These are phyloP conservation scores for Leishmania braziliensis DNA, from an alignment of 208 protist genomes.

Conservation along the genomic window DNA sequence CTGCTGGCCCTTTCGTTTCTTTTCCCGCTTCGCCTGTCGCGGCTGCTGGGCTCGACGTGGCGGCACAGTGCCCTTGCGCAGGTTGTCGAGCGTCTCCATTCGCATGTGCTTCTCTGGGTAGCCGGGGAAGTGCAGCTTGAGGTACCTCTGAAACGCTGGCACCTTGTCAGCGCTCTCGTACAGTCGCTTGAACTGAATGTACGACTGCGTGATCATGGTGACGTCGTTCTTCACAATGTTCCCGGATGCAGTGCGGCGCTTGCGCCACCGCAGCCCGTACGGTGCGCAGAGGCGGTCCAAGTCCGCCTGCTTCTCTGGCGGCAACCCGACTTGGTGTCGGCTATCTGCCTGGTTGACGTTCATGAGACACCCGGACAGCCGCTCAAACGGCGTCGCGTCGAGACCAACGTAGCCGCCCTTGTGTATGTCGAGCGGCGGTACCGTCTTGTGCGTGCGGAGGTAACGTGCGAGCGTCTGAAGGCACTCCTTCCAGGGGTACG, in stretches of 20 bases:
- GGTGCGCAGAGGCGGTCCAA: slow-evolving; percentile 52
- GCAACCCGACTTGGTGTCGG: slow-evolving; percentile 33
- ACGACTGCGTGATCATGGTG: slow-evolving; percentile 71
- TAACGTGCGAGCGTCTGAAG: slow-evolving; percentile 44
- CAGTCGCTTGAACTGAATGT: slow-evolving; percentile 61
- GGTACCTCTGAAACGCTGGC: slow-evolving; percentile 50
- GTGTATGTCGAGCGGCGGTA: slow-evolving; percentile 67
- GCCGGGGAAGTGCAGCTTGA: slow-evolving; percentile 64
- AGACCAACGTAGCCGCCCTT: slow-evolving; percentile 84
- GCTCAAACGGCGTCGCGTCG: slow-evolving; percentile 77
- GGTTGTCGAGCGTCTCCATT: slow-evolving; percentile 66
- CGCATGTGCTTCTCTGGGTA: slow-evolving; percentile 78
- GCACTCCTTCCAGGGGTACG: slow-evolving; percentile 81
- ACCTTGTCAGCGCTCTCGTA: slow-evolving; percentile 30
- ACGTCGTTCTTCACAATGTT: slow-evolving; percentile 40
- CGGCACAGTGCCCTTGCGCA: slow-evolving; percentile 54
- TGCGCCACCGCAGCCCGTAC: slow-evolving; percentile 67
- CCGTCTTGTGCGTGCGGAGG: slow-evolving; percentile 34
- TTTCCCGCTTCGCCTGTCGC: slow-evolving; percentile 3
- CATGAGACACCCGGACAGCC: slow-evolving; percentile 72
- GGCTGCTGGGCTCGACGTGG: slow-evolving; percentile 44
- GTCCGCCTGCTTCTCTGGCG: slow-evolving; percentile 54
- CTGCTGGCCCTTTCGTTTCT: neutral
- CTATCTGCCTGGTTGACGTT: slow-evolving; percentile 77
- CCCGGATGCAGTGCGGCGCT: slow-evolving; percentile 46